Base-by-base conservation (phyloP, 345 rosid species). In the Excoecaria cochinchinensis region DNA sequence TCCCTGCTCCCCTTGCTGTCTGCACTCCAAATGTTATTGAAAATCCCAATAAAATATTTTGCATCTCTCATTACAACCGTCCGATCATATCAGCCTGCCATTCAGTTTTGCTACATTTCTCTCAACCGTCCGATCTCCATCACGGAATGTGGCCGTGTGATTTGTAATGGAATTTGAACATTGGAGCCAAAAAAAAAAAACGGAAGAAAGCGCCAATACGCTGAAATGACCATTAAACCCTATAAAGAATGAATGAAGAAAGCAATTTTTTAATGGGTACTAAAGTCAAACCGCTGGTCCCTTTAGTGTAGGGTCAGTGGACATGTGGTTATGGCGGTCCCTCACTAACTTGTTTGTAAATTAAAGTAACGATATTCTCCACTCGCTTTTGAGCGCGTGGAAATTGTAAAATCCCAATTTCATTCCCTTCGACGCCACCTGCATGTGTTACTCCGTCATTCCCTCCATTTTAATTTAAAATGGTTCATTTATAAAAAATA, bases 221-320 rank as follows among this genome's bases (percentile, higher is more conserved):
- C 0, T 0, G 48, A 79, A 76, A 70, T 82, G 80, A 79, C 85
- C 22, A 44, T 36, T 14, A 5, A 36, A 40, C 22, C 80, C 81
- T 53, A 15, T 9, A 4, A 5, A 52, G 6, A 4, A 7, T 1
- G 40, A 4, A 14, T 19, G 21, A 52, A 62, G 12, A 1, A 58
- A 67, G 46, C 62, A 6, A 58, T 11, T 66, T 60, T 68, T 68
- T 11, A 19, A 64, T 70, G 83, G 64, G 61, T 56, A 68, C 17
- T 71, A 48, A 66, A 47, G 83, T 79, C 77, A 76, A 74, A 77
- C 25, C 6, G 25, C 7, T 19, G 15, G 57, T 50, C 42, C 24
- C 42, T 24, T 1, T n/a, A 24, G 39, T 5, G 8, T 36, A 44
- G 0, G 7, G 16, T n/a, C 53, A 2, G 3, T 1, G 2, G 15